Conservation (phyloP, 2,329 filamentous ascomycete genomes). For the Cordyceps tenuipes region DNA sequence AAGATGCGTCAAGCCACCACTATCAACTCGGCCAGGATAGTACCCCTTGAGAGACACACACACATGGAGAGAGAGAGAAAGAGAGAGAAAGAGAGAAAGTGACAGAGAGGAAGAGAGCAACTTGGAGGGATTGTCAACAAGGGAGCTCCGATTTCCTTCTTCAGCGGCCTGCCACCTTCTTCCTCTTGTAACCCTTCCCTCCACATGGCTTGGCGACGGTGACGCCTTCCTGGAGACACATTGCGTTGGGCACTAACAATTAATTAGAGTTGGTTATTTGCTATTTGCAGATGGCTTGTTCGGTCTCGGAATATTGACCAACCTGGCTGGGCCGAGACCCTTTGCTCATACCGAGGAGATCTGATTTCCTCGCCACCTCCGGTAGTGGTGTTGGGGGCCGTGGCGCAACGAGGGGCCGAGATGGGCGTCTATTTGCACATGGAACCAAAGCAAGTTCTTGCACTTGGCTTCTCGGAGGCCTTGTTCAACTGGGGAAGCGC, state of each 20-base stretch:
- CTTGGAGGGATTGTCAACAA: not conserved
- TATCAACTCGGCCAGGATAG: not conserved
- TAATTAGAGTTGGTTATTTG: not conserved
- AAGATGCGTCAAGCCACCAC: not conserved
- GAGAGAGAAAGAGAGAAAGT: too few relatives aligned
- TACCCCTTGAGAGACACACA: too few relatives aligned
- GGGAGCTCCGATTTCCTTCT: not conserved
- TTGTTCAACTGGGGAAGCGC: slow-evolving; percentile 2
- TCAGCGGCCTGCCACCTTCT: not conserved
- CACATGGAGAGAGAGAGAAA: too few relatives aligned
- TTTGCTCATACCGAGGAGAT: not conserved
- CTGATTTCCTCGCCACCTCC: not conserved
- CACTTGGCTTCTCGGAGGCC: not conserved
- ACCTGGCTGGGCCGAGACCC: not conserved
- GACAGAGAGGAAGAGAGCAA: not conserved
- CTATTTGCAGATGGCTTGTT: not conserved
- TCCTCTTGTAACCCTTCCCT: not conserved
- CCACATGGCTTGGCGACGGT: slow-evolving; percentile 6
- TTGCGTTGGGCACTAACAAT: too few relatives aligned
- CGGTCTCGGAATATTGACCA: not conserved
- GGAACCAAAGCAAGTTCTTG: not conserved
- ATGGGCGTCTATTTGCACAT: not conserved
- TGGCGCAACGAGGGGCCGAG: not conserved
- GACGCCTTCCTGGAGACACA: not conserved
- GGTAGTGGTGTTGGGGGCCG: not conserved